A percentile compares a stretch with the other conserved stretches of the same genome.
phyloP scores from a whole-genome alignment of 176 grass and related monocot species.

The Carex myosuroides region DNA sequence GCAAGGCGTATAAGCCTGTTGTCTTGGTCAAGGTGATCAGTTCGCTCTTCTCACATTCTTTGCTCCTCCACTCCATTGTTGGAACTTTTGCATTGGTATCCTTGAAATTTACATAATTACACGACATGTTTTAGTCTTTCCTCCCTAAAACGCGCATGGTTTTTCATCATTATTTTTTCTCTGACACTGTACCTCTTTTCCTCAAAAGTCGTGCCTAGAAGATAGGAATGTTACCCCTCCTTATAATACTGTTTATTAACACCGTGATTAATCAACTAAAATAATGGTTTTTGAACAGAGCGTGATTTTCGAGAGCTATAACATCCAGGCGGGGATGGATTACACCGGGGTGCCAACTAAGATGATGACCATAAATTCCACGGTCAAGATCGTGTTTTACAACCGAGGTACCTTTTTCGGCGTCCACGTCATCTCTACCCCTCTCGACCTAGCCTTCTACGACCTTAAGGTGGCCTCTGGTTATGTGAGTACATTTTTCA shows the following conservation, averaged over 20 bases:
- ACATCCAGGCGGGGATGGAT: constrained; percentile 96
- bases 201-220: constrained; percentile 20
- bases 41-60: too few relatives aligned
- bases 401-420: constrained; percentile 96
- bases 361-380: constrained; percentile 91
- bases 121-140: not conserved
- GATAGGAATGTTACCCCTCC: not conserved
- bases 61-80: not conserved
- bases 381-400: constrained; percentile 74
- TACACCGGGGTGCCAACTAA: constrained; percentile 87
- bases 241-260: not conserved
- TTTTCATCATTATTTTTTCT: not conserved
- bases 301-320: constrained; percentile 87
- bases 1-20: constrained; percentile 82
- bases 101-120: not conserved
- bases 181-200: not conserved
- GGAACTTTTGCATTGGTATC: constrained; percentile 7
- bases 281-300: constrained; percentile 28
- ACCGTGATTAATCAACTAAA: not conserved
- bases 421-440: constrained; percentile 82
- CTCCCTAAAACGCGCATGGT: not conserved
- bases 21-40: constrained; percentile 62
- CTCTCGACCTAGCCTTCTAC: constrained; percentile 62
- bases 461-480: constrained; percentile 85
- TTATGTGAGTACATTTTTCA: constrained; percentile 34